A percentile compares a stretch with the other conserved stretches of the same genome.
Conservation (phyloP, 2,329 filamentous ascomycete species). For the Aspergillus hortae region DNA sequence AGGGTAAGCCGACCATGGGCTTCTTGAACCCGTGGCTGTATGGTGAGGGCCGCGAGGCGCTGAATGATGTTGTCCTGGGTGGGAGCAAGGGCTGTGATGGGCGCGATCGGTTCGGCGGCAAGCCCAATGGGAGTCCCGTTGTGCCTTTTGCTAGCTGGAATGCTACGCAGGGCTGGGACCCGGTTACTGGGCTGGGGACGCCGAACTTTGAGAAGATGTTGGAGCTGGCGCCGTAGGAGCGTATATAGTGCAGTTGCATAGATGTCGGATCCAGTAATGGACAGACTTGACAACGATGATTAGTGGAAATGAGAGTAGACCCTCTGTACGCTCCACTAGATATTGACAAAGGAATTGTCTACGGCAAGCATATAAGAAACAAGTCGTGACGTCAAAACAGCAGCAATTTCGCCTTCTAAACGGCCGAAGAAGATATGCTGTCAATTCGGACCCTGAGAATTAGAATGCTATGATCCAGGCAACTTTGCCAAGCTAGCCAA, state of each 20-base stretch:
- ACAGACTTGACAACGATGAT: too few species aligned
- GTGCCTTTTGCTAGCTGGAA: constrained; percentile 50
- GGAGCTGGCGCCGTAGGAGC: constrained; percentile 1
- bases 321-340: too few species aligned
- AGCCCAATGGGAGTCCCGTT: constrained; percentile 34
- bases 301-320: too few species aligned
- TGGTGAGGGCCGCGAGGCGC: constrained; percentile 33
- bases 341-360: too few species aligned
- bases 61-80: constrained; percentile 49
- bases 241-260: not conserved
- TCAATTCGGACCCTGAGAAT: too few species aligned
- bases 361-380: too few species aligned
- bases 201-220: constrained; percentile 28
- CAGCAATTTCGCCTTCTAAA: too few species aligned
- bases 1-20: constrained; percentile 50
- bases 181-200: constrained; percentile 45
- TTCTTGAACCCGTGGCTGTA: constrained; percentile 63
- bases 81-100: constrained; percentile 48
- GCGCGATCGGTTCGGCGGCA: constrained; percentile 38
- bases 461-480: too few species aligned
- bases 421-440: too few species aligned
- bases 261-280: too few species aligned
- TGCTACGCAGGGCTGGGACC: constrained; percentile 50
- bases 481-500: too few species aligned
- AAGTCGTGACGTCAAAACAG: too few species aligned